A percentile compares a stretch with the other conserved stretches of the same genome.
Conservation (phyloP, 2,329 filamentous ascomycete genomes). For the Xylaria digitata region DNA sequence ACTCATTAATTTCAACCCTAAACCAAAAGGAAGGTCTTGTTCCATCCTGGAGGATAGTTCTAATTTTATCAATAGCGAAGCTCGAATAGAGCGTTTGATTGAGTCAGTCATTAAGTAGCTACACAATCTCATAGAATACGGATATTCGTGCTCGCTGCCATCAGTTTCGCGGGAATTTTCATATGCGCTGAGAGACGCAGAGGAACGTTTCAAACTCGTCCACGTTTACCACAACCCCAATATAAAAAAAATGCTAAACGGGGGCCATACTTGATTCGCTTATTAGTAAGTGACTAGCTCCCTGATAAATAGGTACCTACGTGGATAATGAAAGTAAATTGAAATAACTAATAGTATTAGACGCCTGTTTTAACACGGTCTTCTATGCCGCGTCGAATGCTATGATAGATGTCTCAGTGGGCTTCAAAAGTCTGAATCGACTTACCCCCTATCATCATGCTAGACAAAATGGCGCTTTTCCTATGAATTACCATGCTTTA, state of each 20-base stretch:
- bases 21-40: background rate
- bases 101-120: constrained; percentile 7
- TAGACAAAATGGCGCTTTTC: background rate
- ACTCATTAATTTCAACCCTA: constrained; percentile 1
- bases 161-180: too few relatives aligned
- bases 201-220: too few relatives aligned
- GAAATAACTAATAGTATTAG: background rate
- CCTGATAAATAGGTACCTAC: constrained; percentile 6
- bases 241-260: background rate
- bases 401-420: background rate
- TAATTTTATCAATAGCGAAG: constrained; percentile 5
- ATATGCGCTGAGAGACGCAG: too few relatives aligned
- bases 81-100: constrained; percentile 10
- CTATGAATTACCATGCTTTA: background rate
- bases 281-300: constrained; percentile 13
- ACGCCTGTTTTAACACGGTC: constrained; percentile 2
- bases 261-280: constrained; percentile 11
- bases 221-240: background rate
- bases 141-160: background rate
- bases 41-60: background rate
- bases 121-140: constrained; percentile 1
- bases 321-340: background rate
- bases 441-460: background rate
- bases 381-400: background rate
- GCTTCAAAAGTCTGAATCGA: background rate